These are phyloP conservation scores for Huntiella omanensis DNA, from an alignment of 2,329 filamentous ascomycete species.

Conservation along the genomic window DNA sequence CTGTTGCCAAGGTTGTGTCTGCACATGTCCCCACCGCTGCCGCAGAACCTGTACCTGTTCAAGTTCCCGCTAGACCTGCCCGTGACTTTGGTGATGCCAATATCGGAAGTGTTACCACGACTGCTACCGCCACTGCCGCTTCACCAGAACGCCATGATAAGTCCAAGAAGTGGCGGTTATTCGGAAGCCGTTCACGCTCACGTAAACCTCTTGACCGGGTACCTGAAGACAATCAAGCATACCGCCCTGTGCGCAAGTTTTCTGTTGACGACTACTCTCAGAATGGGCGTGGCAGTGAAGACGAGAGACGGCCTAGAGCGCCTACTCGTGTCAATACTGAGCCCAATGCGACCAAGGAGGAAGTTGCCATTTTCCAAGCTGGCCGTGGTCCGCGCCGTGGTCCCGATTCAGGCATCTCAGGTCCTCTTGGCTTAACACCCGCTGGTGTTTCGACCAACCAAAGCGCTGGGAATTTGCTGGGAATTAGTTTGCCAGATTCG, in stretches of 20 bases:
- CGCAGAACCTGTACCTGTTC: not conserved
- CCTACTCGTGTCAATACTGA: not conserved
- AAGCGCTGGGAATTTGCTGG: slow-evolving; percentile 27
- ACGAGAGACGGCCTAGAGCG: not conserved
- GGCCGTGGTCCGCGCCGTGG: not conserved
- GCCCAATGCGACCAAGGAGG: slow-evolving; percentile 2
- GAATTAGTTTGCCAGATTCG: slow-evolving; percentile 63
- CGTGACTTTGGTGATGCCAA: not conserved
- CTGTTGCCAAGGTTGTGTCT: not conserved
- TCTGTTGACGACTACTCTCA: not conserved
- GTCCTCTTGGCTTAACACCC: not conserved
- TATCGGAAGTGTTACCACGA: not conserved
- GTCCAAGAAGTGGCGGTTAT: slow-evolving; percentile 12
- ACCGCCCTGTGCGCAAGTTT: not conserved
- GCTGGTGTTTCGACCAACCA: too few relatives aligned
- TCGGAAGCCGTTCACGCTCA: slow-evolving; percentile 10
- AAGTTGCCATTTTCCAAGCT: slow-evolving; percentile 10
- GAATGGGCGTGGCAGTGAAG: not conserved
- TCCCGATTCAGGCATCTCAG: not conserved
- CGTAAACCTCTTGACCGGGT: slow-evolving; percentile 3
- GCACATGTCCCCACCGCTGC: not conserved
- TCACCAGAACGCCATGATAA: slow-evolving; percentile 6
- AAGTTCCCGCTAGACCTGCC: not conserved
- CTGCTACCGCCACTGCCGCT: not conserved
- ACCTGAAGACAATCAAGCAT: not conserved